A percentile compares a stretch with the other conserved stretches of the same genome.
phyloP scores from a whole-genome alignment of 305 asterid genomes.

The Solanum hybrid region DNA sequence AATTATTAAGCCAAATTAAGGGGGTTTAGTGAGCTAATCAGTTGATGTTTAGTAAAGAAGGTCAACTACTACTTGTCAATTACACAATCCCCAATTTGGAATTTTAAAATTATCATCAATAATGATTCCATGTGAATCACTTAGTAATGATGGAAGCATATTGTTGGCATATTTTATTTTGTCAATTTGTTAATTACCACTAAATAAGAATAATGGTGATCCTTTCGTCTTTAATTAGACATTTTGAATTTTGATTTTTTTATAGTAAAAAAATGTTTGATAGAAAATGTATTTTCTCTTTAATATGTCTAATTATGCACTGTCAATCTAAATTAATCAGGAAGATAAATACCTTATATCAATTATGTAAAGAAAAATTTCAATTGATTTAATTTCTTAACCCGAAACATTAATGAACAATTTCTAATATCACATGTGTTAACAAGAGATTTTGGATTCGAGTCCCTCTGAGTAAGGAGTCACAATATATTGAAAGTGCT shows the following conservation, averaged over 20 bases:
- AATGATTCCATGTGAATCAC: neutral
- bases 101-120: neutral
- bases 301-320: neutral
- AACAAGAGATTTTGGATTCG: accelerated
- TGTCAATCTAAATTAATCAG: neutral
- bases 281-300: neutral
- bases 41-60: neutral
- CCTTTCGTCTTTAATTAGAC: neutral
- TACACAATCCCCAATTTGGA: slow-evolving; percentile 3
- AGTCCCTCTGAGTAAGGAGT: neutral
- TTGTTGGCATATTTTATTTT: neutral
- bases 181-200: neutral
- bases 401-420: neutral
- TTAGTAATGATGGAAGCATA: neutral
- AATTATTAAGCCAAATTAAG: neutral
- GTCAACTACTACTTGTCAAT: neutral
- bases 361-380: neutral
- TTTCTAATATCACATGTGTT: neutral
- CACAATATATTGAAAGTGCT: neutral
- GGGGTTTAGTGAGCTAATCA: neutral
- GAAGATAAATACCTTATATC: neutral
- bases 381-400: neutral
- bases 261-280: neutral
- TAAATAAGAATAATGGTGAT: neutral
- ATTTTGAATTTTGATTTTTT: neutral